Evolutionary conservation across 495 filamentous ascomycete genomes (phyloP).

Genomic region (Aspergillus diversus): DNA sequence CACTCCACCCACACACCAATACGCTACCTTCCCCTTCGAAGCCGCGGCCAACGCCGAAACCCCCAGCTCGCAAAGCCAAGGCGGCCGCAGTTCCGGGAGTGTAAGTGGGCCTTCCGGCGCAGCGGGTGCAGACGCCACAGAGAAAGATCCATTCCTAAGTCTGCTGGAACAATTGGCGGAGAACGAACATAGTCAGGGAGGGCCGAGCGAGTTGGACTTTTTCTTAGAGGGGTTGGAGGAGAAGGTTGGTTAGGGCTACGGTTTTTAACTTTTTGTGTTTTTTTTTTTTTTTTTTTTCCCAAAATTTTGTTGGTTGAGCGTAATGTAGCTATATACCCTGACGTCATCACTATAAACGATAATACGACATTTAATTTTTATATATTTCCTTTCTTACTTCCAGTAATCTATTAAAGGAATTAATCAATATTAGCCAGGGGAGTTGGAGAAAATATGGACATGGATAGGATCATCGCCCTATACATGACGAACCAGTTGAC

Average conservation of each 20-base stretch:
- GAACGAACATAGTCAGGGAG: constrained; percentile 64
- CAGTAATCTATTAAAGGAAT: background rate
- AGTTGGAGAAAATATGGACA: background rate
- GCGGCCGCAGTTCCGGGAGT: constrained; percentile 1
- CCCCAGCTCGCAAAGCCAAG: constrained; percentile 32
- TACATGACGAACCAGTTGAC: constrained; percentile 21
- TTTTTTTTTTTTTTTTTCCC: background rate
- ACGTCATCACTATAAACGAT: background rate
- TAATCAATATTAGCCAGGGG: background rate
- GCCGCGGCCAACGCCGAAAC: constrained; percentile 33
- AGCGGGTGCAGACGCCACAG: constrained; percentile 29
- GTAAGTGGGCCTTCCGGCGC: constrained; percentile 19
- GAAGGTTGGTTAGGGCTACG: constrained; percentile 4
- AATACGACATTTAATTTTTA: background rate
- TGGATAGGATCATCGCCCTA: constrained; percentile 11
- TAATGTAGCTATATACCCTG: constrained; percentile 2
- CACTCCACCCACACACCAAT: constrained; percentile 43
- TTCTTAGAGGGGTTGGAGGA: constrained; percentile 51
- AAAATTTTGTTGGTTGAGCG: background rate
- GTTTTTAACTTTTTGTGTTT: background rate
- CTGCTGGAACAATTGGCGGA: constrained; percentile 80
- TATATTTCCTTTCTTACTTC: background rate
- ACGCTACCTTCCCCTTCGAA: constrained; percentile 52
- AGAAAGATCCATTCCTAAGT: constrained; percentile 80
- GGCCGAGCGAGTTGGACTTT: constrained; percentile 73